These are phyloP conservation scores for Ilyonectria destructans DNA, from an alignment of 2,329 filamentous ascomycete genomes.

Conservation along the genomic window DNA sequence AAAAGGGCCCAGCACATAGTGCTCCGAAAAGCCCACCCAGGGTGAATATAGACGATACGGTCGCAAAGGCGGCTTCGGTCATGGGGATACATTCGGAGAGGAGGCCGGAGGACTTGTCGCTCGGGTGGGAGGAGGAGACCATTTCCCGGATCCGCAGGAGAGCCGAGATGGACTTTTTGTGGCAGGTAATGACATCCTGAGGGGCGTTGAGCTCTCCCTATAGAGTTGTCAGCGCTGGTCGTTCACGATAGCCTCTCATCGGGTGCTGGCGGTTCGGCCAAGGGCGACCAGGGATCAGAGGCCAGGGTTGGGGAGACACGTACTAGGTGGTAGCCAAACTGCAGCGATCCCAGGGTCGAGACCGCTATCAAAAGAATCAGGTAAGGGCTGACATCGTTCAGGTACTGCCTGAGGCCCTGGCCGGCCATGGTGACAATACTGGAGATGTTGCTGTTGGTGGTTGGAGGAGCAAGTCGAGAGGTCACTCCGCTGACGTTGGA, in stretches of 20 bases:
- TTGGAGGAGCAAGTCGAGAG: constrained; percentile 1
- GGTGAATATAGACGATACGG: constrained; percentile 92
- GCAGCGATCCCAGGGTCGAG: constrained; percentile 88
- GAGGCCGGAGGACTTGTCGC: constrained; percentile 49
- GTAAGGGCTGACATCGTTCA: constrained; percentile 78
- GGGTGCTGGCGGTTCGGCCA: neutral
- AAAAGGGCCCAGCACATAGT: constrained; percentile 83
- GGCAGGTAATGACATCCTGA: constrained; percentile 93
- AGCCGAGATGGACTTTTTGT: constrained; percentile 65
- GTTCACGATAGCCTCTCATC: neutral
- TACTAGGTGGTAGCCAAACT: constrained; percentile 96
- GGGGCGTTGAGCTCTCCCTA: constrained; percentile 94
- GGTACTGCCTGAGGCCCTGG: constrained; percentile 47
- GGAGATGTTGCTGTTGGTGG: constrained; percentile 15
- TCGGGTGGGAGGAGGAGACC: constrained; percentile 48
- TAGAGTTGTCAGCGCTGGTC: constrained; percentile 22
- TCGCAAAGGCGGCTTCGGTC: constrained; percentile 85
- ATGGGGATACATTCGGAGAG: constrained; percentile 90
- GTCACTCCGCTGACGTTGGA: constrained; percentile 4
- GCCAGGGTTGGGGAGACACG: constrained; percentile 39
- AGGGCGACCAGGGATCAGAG: too few relatives aligned
- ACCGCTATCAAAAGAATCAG: constrained; percentile 83
- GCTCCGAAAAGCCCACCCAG: constrained; percentile 90
- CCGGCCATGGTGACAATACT: constrained; percentile 51
- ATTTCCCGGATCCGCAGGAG: constrained; percentile 48